A percentile compares a stretch with the other conserved stretches of the same genome.
These are phyloP conservation scores for Cubamyces sp. DNA, from an alignment of 768 basidiomycete genomes.

Conservation along the genomic window DNA sequence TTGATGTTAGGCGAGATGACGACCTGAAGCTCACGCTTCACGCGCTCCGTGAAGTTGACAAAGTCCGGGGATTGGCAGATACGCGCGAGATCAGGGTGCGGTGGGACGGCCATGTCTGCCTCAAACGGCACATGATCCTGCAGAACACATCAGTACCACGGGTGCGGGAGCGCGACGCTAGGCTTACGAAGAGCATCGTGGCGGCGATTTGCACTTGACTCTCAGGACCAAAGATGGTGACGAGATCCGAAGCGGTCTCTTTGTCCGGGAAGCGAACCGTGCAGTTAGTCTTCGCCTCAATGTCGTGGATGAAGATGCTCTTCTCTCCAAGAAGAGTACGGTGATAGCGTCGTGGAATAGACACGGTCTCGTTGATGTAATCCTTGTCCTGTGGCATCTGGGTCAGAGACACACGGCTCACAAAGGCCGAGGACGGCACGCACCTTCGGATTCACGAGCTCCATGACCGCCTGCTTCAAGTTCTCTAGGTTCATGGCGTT, in stretches of 20 bases:
- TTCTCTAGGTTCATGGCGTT: constrained; percentile 95
- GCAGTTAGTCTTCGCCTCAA: constrained; percentile 95
- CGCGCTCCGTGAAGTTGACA: constrained; percentile 79
- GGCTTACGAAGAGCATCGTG: constrained; percentile 73
- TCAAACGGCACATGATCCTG: constrained; percentile 97
- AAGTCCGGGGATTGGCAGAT: constrained; percentile 84
- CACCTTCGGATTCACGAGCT: constrained; percentile 95
- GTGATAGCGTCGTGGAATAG: constrained; percentile 94
- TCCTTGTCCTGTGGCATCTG: constrained; percentile 79
- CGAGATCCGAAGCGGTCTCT: constrained; percentile 91
- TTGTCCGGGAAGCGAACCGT: constrained; percentile 92
- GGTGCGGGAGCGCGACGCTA: not conserved
- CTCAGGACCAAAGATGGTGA: constrained; percentile 96
- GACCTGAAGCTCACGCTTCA: constrained; percentile 94
- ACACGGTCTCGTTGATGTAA: constrained; percentile 90
- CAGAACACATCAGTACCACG: not conserved
- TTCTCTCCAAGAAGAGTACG: constrained; percentile 95
- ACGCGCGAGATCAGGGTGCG: constrained; percentile 75
- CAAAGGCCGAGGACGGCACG: constrained; percentile 22
- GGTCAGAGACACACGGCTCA: constrained; percentile 2
- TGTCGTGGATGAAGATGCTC: constrained; percentile 95
- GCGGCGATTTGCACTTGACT: constrained; percentile 96
- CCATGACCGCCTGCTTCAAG: constrained; percentile 96
- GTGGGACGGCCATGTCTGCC: constrained; percentile 91
- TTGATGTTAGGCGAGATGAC: constrained; percentile 85